Evolutionary conservation across 306 rosid genomes (phyloP).

Genomic region (Ormosia semicastrata): DNA sequence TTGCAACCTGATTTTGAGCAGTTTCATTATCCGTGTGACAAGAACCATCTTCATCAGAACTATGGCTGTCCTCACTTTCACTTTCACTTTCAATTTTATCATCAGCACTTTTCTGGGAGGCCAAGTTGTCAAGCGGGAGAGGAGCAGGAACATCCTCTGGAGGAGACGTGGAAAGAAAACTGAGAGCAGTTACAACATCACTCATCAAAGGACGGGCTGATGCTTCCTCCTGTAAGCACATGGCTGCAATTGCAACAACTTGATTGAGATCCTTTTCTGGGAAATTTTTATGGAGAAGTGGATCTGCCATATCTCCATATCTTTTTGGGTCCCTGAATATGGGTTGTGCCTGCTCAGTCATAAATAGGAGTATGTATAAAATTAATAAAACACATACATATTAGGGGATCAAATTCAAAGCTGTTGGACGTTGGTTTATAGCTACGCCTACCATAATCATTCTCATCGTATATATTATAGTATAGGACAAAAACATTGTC

Average conservation of each 20-base stretch:
- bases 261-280: slow-evolving; percentile 91
- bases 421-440: neutral
- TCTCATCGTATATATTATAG: too few species aligned
- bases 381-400: neutral
- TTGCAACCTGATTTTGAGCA: slow-evolving; percentile 11
- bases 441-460: too few species aligned
- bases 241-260: slow-evolving; percentile 87
- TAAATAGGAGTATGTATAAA: neutral
- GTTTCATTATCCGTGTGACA: neutral
- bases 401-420: slow-evolving; percentile 6
- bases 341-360: slow-evolving; percentile 74
- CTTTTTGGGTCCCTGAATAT: slow-evolving; percentile 70
- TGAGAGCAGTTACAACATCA: slow-evolving; percentile 75
- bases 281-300: slow-evolving; percentile 45
- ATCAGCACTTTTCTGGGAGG: slow-evolving; percentile 1
- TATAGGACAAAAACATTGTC: neutral
- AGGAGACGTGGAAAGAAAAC: slow-evolving; percentile 62
- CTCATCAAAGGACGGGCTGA: slow-evolving; percentile 84
- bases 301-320: slow-evolving; percentile 79
- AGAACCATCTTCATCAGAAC: slow-evolving; percentile 17
- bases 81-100: neutral
- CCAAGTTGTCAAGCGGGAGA: slow-evolving; percentile 1
- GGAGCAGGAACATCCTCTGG: slow-evolving; percentile 19
- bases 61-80: neutral
- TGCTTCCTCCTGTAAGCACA: slow-evolving; percentile 93